Evolutionary conservation across 345 rosid species (phyloP).

Genomic region (Erysimum cheiranthoides): DNA sequence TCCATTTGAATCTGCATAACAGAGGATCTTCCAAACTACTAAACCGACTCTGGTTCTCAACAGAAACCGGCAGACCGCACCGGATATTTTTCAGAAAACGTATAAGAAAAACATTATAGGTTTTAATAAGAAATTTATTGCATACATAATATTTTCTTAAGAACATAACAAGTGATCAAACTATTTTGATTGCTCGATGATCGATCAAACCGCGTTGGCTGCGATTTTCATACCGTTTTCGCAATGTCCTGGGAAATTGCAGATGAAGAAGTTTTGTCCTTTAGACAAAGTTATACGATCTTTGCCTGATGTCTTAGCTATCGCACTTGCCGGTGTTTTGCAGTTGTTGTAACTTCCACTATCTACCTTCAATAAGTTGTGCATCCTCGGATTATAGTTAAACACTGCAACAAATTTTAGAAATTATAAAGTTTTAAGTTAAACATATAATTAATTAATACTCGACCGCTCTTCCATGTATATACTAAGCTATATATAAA

Average conservation of each 20-base stretch:
- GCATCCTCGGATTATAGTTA: conserved; percentile 53
- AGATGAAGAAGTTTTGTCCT: conserved; percentile 62
- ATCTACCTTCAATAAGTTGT: conserved; percentile 58
- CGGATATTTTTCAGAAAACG: neutral
- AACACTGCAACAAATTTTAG: conserved; percentile 52
- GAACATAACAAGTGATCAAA: conserved; percentile 27
- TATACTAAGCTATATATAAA: neutral
- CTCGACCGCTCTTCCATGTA: neutral
- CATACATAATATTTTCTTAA: conserved; percentile 9
- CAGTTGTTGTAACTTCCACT: conserved; percentile 52
- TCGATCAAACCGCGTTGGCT: conserved; percentile 46
- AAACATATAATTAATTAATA: neutral
- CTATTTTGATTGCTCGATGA: conserved; percentile 1
- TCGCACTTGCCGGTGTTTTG: conserved; percentile 48
- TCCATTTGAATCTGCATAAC: neutral
- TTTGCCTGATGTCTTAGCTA: conserved; percentile 48
- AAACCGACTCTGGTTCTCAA: neutral
- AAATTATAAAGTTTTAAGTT: neutral
- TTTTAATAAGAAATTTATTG: conserved; percentile 28
- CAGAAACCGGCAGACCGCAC: conserved; percentile 1
- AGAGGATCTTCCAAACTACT: neutral
- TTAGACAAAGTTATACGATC: conserved; percentile 58
- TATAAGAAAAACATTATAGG: neutral
- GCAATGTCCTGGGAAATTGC: conserved; percentile 54
- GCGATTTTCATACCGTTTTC: conserved; percentile 62